Conservation (phyloP, 257 asterid genomes). For the Nicotiana otophora region DNA sequence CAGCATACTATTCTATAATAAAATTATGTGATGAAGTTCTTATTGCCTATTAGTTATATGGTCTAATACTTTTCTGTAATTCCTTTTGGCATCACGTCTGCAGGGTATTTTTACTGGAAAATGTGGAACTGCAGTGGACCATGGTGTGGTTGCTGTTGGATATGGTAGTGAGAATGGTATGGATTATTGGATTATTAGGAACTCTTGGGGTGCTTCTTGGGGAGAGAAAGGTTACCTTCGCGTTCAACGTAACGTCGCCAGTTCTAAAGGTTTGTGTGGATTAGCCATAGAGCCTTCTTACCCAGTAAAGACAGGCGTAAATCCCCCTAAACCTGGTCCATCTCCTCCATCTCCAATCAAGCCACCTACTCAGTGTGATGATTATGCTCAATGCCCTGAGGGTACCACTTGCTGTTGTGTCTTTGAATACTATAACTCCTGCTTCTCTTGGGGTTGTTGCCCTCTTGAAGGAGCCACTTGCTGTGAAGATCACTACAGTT, state of each 20-base stretch:
- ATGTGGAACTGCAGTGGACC: slow-evolving; percentile 44
- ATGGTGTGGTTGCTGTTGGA: slow-evolving; percentile 48
- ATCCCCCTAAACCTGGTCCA: slow-evolving; percentile 56
- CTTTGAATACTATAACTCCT: slow-evolving; percentile 22
- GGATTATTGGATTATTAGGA: slow-evolving; percentile 52
- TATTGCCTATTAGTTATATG: background rate
- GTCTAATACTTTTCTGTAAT: background rate
- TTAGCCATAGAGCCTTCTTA: slow-evolving; percentile 56
- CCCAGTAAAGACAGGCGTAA: slow-evolving; percentile 38
- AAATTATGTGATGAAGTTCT: too few relatives aligned
- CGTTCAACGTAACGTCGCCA: slow-evolving; percentile 40
- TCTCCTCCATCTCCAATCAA: slow-evolving; percentile 54
- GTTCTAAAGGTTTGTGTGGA: slow-evolving; percentile 40
- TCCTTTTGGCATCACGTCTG: background rate
- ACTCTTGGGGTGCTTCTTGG: slow-evolving; percentile 58
- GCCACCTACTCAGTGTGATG: slow-evolving; percentile 44
- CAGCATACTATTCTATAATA: too few relatives aligned
- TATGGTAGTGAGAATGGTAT: slow-evolving; percentile 40
- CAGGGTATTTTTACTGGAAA: slow-evolving; percentile 57
- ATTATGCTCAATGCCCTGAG: slow-evolving; percentile 36
- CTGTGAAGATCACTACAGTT: slow-evolving; percentile 62
- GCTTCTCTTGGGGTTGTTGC: slow-evolving; percentile 71
- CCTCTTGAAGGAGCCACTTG: slow-evolving; percentile 55
- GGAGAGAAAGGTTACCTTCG: slow-evolving; percentile 50
- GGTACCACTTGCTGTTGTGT: slow-evolving; percentile 59